Evolutionary conservation across 2,329 filamentous ascomycete genomes (phyloP), one percentile per base, ranked within the genome.

Genomic region (Botrytis fabae): DNA sequence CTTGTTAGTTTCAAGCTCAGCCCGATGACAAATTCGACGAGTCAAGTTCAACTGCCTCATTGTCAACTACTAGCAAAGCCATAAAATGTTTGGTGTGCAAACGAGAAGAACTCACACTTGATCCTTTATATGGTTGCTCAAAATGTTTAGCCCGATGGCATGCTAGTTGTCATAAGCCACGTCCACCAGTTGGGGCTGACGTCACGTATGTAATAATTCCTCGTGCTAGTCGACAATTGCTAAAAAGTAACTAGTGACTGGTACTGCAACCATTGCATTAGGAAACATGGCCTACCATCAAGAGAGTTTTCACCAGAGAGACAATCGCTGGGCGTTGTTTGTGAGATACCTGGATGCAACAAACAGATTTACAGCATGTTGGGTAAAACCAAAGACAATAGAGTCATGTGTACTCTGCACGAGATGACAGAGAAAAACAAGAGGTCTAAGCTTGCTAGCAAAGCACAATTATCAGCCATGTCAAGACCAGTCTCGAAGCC

Each of bases 21-120:
- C 35, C 62, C 16, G 69, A 42, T 54, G 72, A 76, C 6, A 72
- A 63, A n/a, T 25, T 69, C 54, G 77, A 78, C 32, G 78, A 79
- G 54, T 62, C 64, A 3, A 73, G 71, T 68, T 73, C 71, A 35
- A 54, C 42, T 14, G 28, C 48, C 54, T 73, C 71, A 44, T 20
- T 69, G 8, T 70, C 71, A 69, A 73, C 40, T 68, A 69, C 18
- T 25, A 69, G 71, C 54, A 69, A 71, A 28, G 25, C 25, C n/a
- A 73, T 35, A 69, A 69, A n/a, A 44, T 80, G 79, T 69, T 61
- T 73, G 38, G 71, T 68, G 20, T 80, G 79, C 69, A 74, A 75
- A 35, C 60, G 72, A 8, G 62, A 65, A 9, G 76, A 75, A 51
- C 62, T 28, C 28, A 62, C 59, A 42, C 66, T 70, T 10, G 76